Conservation (phyloP, 2,329 filamentous ascomycete species). For the Botryotinia convoluta region DNA sequence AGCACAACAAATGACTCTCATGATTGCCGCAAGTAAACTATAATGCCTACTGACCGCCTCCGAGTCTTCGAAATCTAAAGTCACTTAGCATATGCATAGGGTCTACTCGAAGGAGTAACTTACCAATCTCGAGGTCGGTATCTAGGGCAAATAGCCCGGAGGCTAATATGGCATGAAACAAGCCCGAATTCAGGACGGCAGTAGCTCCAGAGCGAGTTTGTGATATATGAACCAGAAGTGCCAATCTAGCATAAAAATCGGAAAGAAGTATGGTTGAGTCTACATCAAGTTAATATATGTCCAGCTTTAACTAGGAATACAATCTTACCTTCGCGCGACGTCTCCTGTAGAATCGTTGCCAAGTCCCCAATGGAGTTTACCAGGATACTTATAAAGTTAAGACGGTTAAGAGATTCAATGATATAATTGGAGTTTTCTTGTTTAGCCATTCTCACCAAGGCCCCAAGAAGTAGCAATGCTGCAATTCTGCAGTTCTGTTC, state of each 20-base stretch:
- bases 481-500: conserved; percentile 79
- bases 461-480: conserved; percentile 78
- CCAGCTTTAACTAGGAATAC: neutral
- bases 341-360: conserved; percentile 66
- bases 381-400: conserved; percentile 89
- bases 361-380: conserved; percentile 83
- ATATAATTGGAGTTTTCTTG: conserved; percentile 71
- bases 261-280: conserved; percentile 41
- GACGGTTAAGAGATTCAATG: conserved; percentile 73
- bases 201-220: conserved; percentile 83
- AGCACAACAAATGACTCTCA: conserved; percentile 78
- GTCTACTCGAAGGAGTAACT: conserved; percentile 27
- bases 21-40: conserved; percentile 72
- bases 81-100: conserved; percentile 22
- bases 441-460: conserved; percentile 70
- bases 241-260: conserved; percentile 69
- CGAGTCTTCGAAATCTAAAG: conserved; percentile 35
- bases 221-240: conserved; percentile 78
- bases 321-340: conserved; percentile 53
- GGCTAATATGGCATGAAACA: conserved; percentile 77
- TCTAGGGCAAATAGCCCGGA: conserved; percentile 87
- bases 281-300: conserved; percentile 26
- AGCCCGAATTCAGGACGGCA: conserved; percentile 81
- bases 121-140: conserved; percentile 81
- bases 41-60: conserved; percentile 50